Evolutionary conservation across 1,284 basidiomycete genomes (phyloP).

Genomic region (Pyrrhoderma lamaoense): DNA sequence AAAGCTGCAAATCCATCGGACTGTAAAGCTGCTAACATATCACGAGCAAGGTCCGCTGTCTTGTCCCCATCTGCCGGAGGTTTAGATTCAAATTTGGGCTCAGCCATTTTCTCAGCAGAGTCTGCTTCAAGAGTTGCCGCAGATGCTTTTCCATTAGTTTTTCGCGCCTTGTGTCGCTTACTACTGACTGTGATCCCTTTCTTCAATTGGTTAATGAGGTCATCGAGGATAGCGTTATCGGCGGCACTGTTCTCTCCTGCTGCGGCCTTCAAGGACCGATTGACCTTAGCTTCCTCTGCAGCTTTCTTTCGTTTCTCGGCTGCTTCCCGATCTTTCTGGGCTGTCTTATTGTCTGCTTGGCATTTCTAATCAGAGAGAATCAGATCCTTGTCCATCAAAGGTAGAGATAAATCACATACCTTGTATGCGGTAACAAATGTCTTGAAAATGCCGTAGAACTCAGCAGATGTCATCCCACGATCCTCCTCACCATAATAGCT

Average conservation of each 20-base stretch:
- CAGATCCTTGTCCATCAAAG: too few species aligned
- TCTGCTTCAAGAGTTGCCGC: slow-evolving; percentile 36
- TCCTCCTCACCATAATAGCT: slow-evolving; percentile 90
- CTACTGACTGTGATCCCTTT: slow-evolving; percentile 59
- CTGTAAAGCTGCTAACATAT: slow-evolving; percentile 68
- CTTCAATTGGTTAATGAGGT: slow-evolving; percentile 64
- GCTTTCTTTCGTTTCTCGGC: slow-evolving; percentile 59
- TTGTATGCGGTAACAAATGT: slow-evolving; percentile 90
- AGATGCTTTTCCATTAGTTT: slow-evolving; percentile 31
- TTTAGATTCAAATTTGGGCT: slow-evolving; percentile 6
- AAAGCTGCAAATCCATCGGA: slow-evolving; percentile 44
- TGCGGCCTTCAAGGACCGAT: slow-evolving; percentile 44
- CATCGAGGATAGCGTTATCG: slow-evolving; percentile 62
- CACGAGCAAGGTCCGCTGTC: slow-evolving; percentile 56
- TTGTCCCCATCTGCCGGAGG: slow-evolving; percentile 29
- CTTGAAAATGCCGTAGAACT: slow-evolving; percentile 94
- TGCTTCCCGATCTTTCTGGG: slow-evolving; percentile 58
- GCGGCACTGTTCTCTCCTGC: slow-evolving; percentile 41
- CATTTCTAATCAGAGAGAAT: slow-evolving; percentile 64
- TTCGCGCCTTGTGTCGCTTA: slow-evolving; percentile 47
- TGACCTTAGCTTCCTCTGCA: slow-evolving; percentile 54
- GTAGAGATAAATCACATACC: slow-evolving; percentile 36
- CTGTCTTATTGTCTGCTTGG: slow-evolving; percentile 65
- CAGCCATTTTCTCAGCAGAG: slow-evolving; percentile 29
- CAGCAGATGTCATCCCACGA: slow-evolving; percentile 71